These are phyloP conservation scores for Lophiotrema nucula DNA, from an alignment of 495 filamentous ascomycete species.

Conservation along the genomic window DNA sequence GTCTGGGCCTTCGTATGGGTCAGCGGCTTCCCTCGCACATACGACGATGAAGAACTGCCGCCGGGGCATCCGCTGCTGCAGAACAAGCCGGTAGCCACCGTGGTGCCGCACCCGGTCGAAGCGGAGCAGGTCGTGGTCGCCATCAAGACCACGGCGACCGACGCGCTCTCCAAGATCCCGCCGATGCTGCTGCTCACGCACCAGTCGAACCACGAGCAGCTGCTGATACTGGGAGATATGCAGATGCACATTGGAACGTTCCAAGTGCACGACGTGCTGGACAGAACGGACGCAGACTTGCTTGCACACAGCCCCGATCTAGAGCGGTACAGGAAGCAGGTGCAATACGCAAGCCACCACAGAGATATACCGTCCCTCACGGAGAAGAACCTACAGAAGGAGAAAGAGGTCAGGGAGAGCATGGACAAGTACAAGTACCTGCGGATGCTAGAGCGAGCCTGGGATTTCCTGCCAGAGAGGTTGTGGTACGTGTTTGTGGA, in stretches of 20 bases:
- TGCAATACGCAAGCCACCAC: neutral
- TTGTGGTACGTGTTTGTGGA: constrained; percentile 32
- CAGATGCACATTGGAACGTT: constrained; percentile 17
- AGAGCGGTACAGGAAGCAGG: constrained; percentile 20
- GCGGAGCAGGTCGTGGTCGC: constrained; percentile 18
- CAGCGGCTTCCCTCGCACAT: constrained; percentile 17
- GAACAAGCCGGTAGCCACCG: neutral
- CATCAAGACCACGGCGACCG: constrained; percentile 22
- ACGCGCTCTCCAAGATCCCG: constrained; percentile 26
- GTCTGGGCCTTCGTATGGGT: constrained; percentile 23
- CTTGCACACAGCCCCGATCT: constrained; percentile 9
- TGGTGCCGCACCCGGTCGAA: constrained; percentile 1
- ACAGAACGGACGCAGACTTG: neutral
- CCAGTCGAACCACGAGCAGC: constrained; percentile 3
- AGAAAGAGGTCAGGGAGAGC: constrained; percentile 1
- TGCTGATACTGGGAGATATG: constrained; percentile 26
- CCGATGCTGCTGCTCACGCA: constrained; percentile 14
- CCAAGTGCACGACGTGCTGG: constrained; percentile 30
- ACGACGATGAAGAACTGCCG: constrained; percentile 22
- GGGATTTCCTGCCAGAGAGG: constrained; percentile 14
- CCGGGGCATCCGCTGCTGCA: neutral
- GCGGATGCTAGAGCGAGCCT: constrained; percentile 27
- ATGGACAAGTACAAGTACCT: constrained; percentile 34
- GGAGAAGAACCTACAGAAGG: constrained; percentile 1
- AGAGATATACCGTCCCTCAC: neutral